Evolutionary conservation across 805 yeast species (phyloP), one percentile per base, ranked within the genome.

Genomic region (Cyberlindnera galapagoensis): DNA sequence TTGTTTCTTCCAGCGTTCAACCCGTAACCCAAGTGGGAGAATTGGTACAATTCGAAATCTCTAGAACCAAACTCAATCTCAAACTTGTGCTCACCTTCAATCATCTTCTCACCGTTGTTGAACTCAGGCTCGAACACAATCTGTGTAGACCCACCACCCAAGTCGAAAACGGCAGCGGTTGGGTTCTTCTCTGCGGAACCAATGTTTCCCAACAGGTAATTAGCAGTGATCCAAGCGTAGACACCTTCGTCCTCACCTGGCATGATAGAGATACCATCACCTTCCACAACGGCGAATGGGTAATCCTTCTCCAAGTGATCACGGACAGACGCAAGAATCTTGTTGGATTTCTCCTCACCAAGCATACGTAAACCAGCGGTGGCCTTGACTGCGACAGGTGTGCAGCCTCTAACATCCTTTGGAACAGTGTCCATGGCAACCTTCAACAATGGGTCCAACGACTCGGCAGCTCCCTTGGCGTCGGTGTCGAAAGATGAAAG

Each of bases 111-210:
- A 26, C 73, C 65, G 33, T 65, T 59, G 20, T 57, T 52, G 53
- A 77, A 76, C n/a, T 71, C 70, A 15, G 99, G 99, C 66, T 92
- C 97, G 58, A 92, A 92, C 6, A 92, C 99, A 62, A 92, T 87
- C 63, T 94, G 98, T 10, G 99, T 92, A 6, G 97, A 86, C 4
- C 97, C 97, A 51, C 98, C 98, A 48, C 98, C 99, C 39, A 92
- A 72, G 59, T 92, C 99, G 52, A 92, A 92, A 9, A 92, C 95
- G 15, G 97, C 98, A 30, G 94, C 95, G 9, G 98, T 92, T 19
- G 95, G 87, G 17, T 62, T 56, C 58, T 80, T 80, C 24, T 74
- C 78, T 20, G 60, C 56, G 15, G 76, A 57, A 11, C 97, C 98
- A 56, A 92, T 90, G 63, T 90, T 92, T 25, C 97, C 97, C 47